Evolutionary conservation across 805 yeast genomes (phyloP).

Genomic region (Saccharomycopsis fermentans): DNA sequence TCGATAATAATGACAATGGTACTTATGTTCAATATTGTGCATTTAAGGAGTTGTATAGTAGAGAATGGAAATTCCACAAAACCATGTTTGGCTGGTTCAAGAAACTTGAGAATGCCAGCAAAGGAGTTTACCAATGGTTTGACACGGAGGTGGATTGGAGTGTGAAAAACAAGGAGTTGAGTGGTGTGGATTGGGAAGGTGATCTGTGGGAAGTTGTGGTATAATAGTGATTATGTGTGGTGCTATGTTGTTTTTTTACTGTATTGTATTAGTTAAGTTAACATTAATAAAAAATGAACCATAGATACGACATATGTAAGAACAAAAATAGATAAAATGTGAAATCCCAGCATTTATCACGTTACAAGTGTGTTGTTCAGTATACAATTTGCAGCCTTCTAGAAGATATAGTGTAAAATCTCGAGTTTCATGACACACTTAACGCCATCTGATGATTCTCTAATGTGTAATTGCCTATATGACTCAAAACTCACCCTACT

Average conservation of each 20-base stretch:
- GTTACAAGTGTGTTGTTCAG: background rate
- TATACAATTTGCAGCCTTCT: background rate
- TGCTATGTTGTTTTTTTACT: background rate
- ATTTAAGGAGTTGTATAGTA: slow-evolving; percentile 62
- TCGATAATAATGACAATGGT: slow-evolving; percentile 34
- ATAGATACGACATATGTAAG: background rate
- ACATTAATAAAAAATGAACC: slow-evolving; percentile 1
- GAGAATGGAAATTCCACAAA: slow-evolving; percentile 66
- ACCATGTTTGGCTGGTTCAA: slow-evolving; percentile 75
- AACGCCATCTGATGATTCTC: too few relatives aligned
- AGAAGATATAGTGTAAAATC: too few relatives aligned
- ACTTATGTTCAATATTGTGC: slow-evolving; percentile 65
- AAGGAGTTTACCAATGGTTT: slow-evolving; percentile 62
- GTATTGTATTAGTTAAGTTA: background rate
- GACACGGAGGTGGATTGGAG: slow-evolving; percentile 66
- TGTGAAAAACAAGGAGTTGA: slow-evolving; percentile 21
- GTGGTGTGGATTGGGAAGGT: background rate
- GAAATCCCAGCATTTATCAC: background rate
- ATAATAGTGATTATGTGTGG: background rate
- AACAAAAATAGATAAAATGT: background rate
- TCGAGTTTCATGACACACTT: too few relatives aligned
- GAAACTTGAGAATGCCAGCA: slow-evolving; percentile 45
- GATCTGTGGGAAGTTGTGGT: background rate
- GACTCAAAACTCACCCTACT: too few relatives aligned
- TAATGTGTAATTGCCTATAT: too few relatives aligned